Base-by-base conservation (phyloP, 768 basidiomycete species). In the Leccinum ochraceum region DNA sequence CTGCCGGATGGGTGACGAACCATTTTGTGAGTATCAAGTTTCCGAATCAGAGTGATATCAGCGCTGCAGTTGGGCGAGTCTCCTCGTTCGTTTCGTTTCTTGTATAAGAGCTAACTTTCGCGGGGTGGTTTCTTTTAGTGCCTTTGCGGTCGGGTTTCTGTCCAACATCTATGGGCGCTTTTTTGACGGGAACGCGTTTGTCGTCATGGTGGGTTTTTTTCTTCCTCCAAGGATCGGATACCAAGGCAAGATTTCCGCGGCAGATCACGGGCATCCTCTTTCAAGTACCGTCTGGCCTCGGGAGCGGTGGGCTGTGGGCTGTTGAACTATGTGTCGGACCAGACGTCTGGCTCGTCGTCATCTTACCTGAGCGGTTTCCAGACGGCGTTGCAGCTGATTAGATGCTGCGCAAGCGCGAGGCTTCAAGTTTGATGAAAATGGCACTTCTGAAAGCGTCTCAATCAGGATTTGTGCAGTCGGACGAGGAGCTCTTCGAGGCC, bases 221-320 rank as follows among this genome's bases (percentile, higher is more conserved):
- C 7, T 17, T 24, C 22, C 22, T 22, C 6, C 14, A 49, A 24
- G 14, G 13, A 44, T 32, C 14, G 28, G 48, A 39, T 42, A 13
- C 44, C 22, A 26, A 53, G 52, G 24, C 24, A n/a, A n/a, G 9
- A 0, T 42, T 8, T 42, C 7, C 17, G 39, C 39, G 0, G 9
- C 54, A 76, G 81, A 87, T 90, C 63, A 90, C 88, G 0, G 91
- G 89, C 24, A 89, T 94, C 53, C 79, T 94, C 16, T 90, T 94
- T 77, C 93, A 94, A 75, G 81, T 94, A 1, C 92, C 92, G 0
- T 90, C 89, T 8, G 92, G 92, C 42, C 81, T 94, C 11, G 85
- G 87, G 8, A 90, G 85, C 49, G 90, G 90, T 11, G 92, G 92
- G 32, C 82, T 28, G 26, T 28, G 26, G 28, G 28, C 8, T 94